These are phyloP conservation scores for Boletus edulis DNA, from an alignment of 768 basidiomycete species.

Conservation along the genomic window DNA sequence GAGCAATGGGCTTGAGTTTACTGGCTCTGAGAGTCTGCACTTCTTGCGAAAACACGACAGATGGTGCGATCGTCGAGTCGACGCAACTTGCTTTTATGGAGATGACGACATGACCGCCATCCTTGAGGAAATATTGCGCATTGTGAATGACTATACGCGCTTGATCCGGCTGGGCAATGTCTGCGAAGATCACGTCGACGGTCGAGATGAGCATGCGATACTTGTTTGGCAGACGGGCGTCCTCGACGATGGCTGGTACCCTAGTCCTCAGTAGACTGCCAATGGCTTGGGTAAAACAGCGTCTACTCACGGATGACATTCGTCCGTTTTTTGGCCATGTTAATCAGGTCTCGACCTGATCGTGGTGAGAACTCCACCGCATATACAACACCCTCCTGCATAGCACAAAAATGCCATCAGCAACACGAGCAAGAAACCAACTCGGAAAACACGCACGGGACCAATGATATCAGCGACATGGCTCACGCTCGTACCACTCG, in stretches of 20 bases:
- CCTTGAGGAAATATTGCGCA: constrained; percentile 94
- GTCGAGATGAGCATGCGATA: constrained; percentile 96
- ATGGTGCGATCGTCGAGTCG: constrained; percentile 91
- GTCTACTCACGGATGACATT: constrained; percentile 89
- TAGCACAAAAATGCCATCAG: not conserved
- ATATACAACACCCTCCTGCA: constrained; percentile 91
- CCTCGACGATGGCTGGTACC: constrained; percentile 85
- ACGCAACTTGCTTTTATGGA: constrained; percentile 99
- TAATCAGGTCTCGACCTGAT: constrained; percentile 95
- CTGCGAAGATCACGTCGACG: constrained; percentile 97
- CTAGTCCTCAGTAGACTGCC: constrained; percentile 1
- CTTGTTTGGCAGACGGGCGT: constrained; percentile 93
- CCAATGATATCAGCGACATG: constrained; percentile 99
- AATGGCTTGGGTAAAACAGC: not conserved
- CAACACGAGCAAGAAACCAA: constrained; percentile 1
- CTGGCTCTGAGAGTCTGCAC: constrained; percentile 74
- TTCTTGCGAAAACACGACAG: constrained; percentile 81
- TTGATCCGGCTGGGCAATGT: constrained; percentile 98
- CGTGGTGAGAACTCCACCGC: constrained; percentile 98
- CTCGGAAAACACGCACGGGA: constrained; percentile 59
- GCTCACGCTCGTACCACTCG: constrained; percentile 95
- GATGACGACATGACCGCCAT: constrained; percentile 88
- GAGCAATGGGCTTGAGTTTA: constrained; percentile 92
- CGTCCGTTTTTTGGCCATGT: constrained; percentile 99
- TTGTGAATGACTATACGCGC: constrained; percentile 94